Base-by-base conservation (phyloP, 306 rosid species). In the Castanopsis chinensis region DNA sequence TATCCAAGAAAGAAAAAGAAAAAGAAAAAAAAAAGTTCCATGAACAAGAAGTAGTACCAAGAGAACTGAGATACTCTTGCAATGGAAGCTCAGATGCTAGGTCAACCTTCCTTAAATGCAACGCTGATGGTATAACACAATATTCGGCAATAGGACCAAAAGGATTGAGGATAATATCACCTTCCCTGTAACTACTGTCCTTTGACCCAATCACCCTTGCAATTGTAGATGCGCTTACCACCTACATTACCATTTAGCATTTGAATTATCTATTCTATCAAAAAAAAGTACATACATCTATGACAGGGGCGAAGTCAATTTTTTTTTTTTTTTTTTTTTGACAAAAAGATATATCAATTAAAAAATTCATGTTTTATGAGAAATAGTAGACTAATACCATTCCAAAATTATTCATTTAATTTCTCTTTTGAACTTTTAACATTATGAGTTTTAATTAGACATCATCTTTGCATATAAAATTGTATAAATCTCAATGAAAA, bases 1-100 rank as follows among this genome's bases (percentile, higher is more conserved):
- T 41, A 8, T 41, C 1, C 13, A 71, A 65, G 8, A 19, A 19
- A 25, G 11, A 10, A 37, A 11, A 71, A 65, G 8, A 19, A 19
- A 25, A 18, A 10, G 27, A 11, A 41, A 41, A 1, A 5, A 0
- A 20, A 49, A 64, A 20, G 12, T 41, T 41, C 45, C 12, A 41
- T 8, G 45, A 41, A 41, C 45, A 8, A 8, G 45, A 41, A 41
- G 45, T 68, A 33, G 20, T 9, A 85, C 90, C 92, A 30, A 89
- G 70, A 77, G 74, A 68, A 61, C 92, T 83, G 74, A 89, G 75
- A 59, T 86, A 85, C 45, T 89, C 89, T 0, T 89, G 79, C 82
- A 91, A 71, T 1, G 90, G 78, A 84, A 91, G 63, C 23, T 87
- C 88, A 67, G 11, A 75, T 18, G 54, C 17, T 43, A 79, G 74